phyloP scores from a whole-genome alignment of 2,329 filamentous ascomycete genomes.

The Aspergillus sp. region DNA sequence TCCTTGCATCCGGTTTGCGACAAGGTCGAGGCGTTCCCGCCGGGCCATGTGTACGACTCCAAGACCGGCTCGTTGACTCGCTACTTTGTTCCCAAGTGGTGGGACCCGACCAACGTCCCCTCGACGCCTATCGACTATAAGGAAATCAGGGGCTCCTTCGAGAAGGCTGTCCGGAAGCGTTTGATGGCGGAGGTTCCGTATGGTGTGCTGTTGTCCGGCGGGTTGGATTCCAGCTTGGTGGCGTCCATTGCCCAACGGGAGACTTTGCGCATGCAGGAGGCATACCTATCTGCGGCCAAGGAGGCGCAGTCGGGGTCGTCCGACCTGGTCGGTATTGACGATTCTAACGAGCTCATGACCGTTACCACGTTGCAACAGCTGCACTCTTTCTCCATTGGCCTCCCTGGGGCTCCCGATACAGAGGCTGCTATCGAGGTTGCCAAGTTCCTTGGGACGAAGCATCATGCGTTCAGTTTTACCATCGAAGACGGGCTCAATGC shows the following conservation, averaged over 20 bases:
- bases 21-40: conserved; percentile 87
- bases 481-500: conserved; percentile 96
- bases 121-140: conserved; percentile 74
- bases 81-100: conserved; percentile 90
- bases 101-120: conserved; percentile 72
- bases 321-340: conserved; percentile 85
- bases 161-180: conserved; percentile 87
- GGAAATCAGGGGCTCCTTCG: conserved; percentile 68
- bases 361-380: conserved; percentile 87
- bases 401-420: conserved; percentile 86
- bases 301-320: conserved; percentile 28
- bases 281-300: conserved; percentile 36
- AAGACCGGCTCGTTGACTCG: conserved; percentile 73
- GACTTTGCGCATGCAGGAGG: conserved; percentile 64
- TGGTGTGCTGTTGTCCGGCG: conserved; percentile 88
- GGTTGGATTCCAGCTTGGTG: conserved; percentile 89
- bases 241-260: conserved; percentile 93
- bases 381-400: conserved; percentile 97
- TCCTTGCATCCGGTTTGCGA: conserved; percentile 88
- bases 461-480: conserved; percentile 97
- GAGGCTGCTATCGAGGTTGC: conserved; percentile 87
- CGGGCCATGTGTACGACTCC: conserved; percentile 93
- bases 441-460: conserved; percentile 93
- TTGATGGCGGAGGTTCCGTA: conserved; percentile 99
- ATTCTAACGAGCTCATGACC: conserved; percentile 78